phyloP scores from a whole-genome alignment of 202 grass and related monocot genomes.

The Schoenoplectus triqueter region DNA sequence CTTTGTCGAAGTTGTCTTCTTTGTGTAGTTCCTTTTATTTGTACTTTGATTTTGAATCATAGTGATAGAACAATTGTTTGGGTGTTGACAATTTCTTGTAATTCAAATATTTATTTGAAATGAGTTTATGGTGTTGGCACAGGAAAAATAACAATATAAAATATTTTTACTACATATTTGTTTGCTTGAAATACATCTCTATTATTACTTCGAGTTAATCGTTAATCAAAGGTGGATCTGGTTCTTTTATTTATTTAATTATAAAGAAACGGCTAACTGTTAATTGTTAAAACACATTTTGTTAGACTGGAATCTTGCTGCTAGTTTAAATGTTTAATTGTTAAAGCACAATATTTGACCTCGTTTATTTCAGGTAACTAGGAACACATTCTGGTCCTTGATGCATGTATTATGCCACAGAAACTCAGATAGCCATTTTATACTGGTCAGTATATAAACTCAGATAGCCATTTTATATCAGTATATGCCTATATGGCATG shows the following conservation, averaged over 20 bases:
- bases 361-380: neutral
- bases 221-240: neutral
- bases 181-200: slow-evolving; percentile 1
- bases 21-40: slow-evolving; percentile 28
- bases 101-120: slow-evolving; percentile 8
- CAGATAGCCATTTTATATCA: too few species aligned
- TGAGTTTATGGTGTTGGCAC: slow-evolving; percentile 27
- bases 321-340: too few species aligned
- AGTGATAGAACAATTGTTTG: slow-evolving; percentile 36
- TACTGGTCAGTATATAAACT: too few species aligned
- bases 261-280: neutral
- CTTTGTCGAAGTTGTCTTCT: slow-evolving; percentile 13
- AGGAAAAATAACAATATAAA: slow-evolving; percentile 34
- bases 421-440: too few species aligned
- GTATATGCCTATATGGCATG: too few species aligned
- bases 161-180: slow-evolving; percentile 12
- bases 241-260: neutral
- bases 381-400: too few species aligned
- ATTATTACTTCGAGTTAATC: neutral
- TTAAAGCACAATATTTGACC: too few species aligned
- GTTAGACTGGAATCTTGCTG: neutral
- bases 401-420: too few species aligned
- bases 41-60: slow-evolving; percentile 31
- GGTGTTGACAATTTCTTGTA: slow-evolving; percentile 30
- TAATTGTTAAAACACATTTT: neutral